A percentile compares a stretch with the other conserved stretches of the same genome.
Evolutionary conservation across 331 rosid genomes (phyloP).

Genomic region (Quercus lobata): DNA sequence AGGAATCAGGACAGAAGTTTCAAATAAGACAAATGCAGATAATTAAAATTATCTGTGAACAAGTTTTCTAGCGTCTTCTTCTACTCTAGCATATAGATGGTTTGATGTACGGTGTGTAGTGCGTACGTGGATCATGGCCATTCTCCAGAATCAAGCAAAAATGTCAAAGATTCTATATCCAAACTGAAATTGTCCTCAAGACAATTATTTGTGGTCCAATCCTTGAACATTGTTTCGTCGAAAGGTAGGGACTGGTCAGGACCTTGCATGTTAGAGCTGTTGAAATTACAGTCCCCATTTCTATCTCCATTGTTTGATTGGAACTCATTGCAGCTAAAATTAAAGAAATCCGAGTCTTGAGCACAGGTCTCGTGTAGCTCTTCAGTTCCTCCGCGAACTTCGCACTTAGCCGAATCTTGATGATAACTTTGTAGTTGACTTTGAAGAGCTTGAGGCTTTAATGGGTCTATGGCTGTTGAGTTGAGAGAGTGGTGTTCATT

Average conservation of each 20-base stretch:
- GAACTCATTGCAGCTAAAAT: neutral
- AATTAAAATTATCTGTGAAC: no score
- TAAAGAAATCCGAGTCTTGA: neutral
- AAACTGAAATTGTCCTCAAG: constrained; percentile 12
- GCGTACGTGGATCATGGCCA: neutral
- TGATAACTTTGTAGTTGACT: neutral
- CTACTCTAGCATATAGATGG: no score
- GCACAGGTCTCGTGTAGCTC: neutral
- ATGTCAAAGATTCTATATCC: constrained; percentile 30
- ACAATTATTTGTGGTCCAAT: constrained; percentile 5
- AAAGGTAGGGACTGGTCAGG: neutral
- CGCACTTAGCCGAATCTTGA: neutral
- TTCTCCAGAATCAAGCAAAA: constrained; percentile 15
- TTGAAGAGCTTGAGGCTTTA: constrained; percentile 4
- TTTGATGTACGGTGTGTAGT: no score
- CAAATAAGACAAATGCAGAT: no score
- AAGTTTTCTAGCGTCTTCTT: no score
- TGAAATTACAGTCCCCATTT: neutral
- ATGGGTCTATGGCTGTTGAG: neutral
- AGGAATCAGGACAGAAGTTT: no score
- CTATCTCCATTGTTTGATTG: neutral
- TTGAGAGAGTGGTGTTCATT: neutral
- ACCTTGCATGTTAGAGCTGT: neutral
- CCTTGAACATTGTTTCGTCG: constrained; percentile 7
- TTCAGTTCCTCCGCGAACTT: neutral